Base-by-base conservation (phyloP, 1,139 yeast species). In the Taphrina populina region DNA sequence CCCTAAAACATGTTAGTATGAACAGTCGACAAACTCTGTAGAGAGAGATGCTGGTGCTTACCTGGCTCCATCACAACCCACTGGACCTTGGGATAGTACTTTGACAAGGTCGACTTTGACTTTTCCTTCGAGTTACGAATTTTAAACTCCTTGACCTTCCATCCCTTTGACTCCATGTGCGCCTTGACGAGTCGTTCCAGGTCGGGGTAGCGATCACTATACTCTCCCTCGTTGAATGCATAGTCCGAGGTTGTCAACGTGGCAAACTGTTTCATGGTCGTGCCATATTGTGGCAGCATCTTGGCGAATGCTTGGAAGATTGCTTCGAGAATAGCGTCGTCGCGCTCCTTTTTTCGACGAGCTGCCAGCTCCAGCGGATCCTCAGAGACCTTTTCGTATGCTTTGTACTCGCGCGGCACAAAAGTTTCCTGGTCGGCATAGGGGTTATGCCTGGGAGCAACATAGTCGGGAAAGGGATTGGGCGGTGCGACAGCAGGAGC, bases 351-450 rank as follows among this genome's bases (percentile, higher is more conserved):
- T 17, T 49, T 49, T 19, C 37, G 30, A n/a, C 21, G 40, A 3
- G 54, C 54, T 7, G 54, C 54, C 7, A 46, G 46, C 19, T 39
- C 54, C 7, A 49, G 24, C 5, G 54, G 54, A 32, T 49, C 54
- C 4, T 26, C 19, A 2, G 54, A 47, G 24, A 24, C 30, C 6
- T 21, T 15, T 10, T 23, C 32, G 17, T 37, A 39, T 10, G 15
- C 47, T 20, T 29, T 11, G 17, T 49, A 49, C 20, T 15, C 27
- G 11, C n/a, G 24, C 21, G 36, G 40, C 24, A 41, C 46, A 21
- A 49, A 49, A 3, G 39, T 34, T 6, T n/a, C 23, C 11, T 49
- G 32, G 21, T 10, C 15, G 30, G 27, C 54, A 30, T 43, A 43
- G 1, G 47, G 47, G 17, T 39, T 49, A 40, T 17, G 41, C 19